These are phyloP conservation scores for Podila clonocystis DNA, from an alignment of 192 early-diverging fungal genomes.

Conservation along the genomic window DNA sequence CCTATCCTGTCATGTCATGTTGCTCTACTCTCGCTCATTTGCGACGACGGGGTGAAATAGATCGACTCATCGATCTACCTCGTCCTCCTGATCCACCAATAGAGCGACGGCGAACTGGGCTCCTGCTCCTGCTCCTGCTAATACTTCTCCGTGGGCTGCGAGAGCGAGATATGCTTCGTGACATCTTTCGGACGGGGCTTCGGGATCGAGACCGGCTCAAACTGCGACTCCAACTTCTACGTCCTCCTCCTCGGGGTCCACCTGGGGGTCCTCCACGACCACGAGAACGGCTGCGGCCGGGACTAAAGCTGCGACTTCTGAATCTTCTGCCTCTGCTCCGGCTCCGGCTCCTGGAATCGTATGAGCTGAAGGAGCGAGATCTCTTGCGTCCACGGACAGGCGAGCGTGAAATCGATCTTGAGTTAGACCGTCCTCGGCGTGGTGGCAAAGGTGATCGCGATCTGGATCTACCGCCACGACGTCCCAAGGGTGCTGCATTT, in stretches of 20 bases:
- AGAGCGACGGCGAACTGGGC: conserved; percentile 27
- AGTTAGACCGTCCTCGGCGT: conserved; percentile 11
- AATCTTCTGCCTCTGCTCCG: conserved; percentile 17
- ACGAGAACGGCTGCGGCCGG: conserved; percentile 28
- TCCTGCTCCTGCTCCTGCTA: conserved; percentile 28
- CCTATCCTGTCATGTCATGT: no score
- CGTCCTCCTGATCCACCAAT: conserved; percentile 13
- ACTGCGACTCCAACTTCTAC: background rate
- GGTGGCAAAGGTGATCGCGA: conserved; percentile 37
- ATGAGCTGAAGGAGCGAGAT: conserved; percentile 44
- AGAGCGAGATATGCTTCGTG: conserved; percentile 1
- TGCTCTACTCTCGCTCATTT: background rate
- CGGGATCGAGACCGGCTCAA: conserved; percentile 6
- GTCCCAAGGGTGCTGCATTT: conserved; percentile 38
- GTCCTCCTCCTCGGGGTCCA: background rate
- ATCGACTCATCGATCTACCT: conserved; percentile 32
- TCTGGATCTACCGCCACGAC: conserved; percentile 23
- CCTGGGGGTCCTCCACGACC: no score
- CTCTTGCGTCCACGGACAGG: conserved; percentile 46
- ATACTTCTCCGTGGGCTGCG: conserved; percentile 21
- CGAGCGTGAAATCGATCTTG: conserved; percentile 37
- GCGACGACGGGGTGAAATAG: conserved; percentile 38
- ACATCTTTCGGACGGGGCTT: conserved; percentile 1
- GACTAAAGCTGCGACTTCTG: conserved; percentile 23
- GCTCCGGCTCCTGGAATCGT: conserved; percentile 41